These are phyloP conservation scores for Phialocephala sp. DNA, from an alignment of 2,329 filamentous ascomycete genomes.

Conservation along the genomic window DNA sequence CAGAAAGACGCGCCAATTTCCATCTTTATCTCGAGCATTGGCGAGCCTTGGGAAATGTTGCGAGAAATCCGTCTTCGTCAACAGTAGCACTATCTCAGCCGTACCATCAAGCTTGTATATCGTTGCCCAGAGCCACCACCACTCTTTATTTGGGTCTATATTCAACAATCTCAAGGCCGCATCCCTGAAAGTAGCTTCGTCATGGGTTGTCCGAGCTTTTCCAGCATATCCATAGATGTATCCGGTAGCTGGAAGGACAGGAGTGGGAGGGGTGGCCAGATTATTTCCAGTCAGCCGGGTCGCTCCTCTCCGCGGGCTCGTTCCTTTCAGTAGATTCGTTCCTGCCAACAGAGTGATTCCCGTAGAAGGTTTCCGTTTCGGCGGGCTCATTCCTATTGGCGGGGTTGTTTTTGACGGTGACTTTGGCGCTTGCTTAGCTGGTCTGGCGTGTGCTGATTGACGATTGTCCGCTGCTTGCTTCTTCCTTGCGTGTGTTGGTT, in stretches of 20 bases:
- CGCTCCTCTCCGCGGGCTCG: background rate
- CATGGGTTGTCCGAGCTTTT: constrained; percentile 6
- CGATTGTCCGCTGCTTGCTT: too few species aligned
- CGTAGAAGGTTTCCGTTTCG: too few species aligned
- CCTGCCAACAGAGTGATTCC: background rate
- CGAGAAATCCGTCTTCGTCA: background rate
- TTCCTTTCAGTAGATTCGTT: background rate
- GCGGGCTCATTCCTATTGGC: too few species aligned
- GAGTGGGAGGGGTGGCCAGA: background rate
- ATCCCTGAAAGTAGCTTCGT: background rate
- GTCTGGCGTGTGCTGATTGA: too few species aligned
- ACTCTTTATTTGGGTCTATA: background rate
- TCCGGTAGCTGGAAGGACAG: background rate
- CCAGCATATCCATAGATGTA: constrained; percentile 27
- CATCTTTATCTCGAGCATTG: background rate
- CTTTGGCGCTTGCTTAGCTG: too few species aligned
- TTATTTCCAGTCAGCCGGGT: too few species aligned
- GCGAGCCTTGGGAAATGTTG: background rate
- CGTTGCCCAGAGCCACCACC: constrained; percentile 7
- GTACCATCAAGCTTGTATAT: background rate
- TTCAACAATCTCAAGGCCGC: constrained; percentile 19
- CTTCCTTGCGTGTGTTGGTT: too few species aligned
- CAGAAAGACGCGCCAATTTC: constrained; percentile 2
- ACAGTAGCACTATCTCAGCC: background rate
- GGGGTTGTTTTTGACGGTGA: too few species aligned